Evolutionary conservation across 306 rosid genomes (phyloP).

Genomic region (Abrus precatorius): DNA sequence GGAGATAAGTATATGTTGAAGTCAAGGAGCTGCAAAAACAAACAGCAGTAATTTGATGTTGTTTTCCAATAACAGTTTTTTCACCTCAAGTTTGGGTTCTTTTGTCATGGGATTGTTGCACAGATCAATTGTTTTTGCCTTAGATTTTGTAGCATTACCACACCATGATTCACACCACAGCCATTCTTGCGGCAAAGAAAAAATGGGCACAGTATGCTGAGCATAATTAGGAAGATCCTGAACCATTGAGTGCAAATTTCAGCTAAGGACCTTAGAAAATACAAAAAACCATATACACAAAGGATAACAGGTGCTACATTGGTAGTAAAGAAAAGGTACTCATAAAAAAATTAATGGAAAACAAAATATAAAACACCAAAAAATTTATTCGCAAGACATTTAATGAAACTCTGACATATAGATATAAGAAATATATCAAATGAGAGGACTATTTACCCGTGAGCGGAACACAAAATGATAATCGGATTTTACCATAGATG

Average conservation of each 20-base stretch:
- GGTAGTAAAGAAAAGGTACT: background rate
- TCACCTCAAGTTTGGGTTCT: conserved; percentile 98
- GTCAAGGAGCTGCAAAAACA: conserved; percentile 1
- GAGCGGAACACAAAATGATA: no score
- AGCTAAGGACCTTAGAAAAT: background rate
- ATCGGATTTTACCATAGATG: no score
- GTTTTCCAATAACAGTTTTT: conserved; percentile 29
- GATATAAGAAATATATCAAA: no score
- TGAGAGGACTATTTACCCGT: no score
- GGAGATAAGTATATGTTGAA: conserved; percentile 25
- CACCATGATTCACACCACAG: conserved; percentile 99
- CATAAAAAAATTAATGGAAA: background rate
- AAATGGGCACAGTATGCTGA: conserved; percentile 92
- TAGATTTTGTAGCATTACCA: conserved; percentile 93
- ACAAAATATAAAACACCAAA: background rate
- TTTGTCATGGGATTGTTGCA: conserved; percentile 99
- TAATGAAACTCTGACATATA: background rate
- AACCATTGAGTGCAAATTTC: conserved; percentile 42
- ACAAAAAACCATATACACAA: background rate
- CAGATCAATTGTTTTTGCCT: conserved; percentile 97
- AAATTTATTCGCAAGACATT: background rate
- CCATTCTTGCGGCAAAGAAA: conserved; percentile 98
- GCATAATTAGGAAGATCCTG: conserved; percentile 99
- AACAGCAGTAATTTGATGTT: conserved; percentile 6
- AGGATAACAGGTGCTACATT: background rate